Evolutionary conservation across 139 green algal genomes (phyloP).

Genomic region (Eudorina sp.): DNA sequence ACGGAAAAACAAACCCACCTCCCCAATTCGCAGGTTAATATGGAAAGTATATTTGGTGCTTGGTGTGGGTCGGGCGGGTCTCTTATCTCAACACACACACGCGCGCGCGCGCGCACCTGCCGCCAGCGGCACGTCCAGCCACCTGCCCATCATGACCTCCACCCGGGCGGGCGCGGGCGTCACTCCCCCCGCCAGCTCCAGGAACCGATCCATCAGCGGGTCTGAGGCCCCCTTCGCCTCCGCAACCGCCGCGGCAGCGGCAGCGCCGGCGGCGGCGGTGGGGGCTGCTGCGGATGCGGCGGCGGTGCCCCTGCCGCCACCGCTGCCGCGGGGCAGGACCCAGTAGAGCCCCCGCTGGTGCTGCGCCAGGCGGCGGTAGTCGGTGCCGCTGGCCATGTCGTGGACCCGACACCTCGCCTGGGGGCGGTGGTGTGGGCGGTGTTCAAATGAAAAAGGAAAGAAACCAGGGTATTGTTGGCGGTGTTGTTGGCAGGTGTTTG

Average conservation of each 20-base stretch:
- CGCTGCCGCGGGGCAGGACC: slow-evolving; percentile 29
- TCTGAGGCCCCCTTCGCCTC: too few species aligned
- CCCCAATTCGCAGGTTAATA: too few species aligned
- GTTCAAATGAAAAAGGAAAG: not conserved
- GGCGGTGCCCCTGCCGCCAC: slow-evolving; percentile 34
- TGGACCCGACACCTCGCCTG: slow-evolving; percentile 86
- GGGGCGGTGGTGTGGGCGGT: not conserved
- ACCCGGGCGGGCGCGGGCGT: slow-evolving; percentile 49
- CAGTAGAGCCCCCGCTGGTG: slow-evolving; percentile 90
- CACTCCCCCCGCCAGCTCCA: slow-evolving; percentile 54
- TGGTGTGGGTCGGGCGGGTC: too few species aligned
- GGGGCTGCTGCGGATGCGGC: slow-evolving; percentile 38
- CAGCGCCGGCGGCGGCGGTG: too few species aligned
- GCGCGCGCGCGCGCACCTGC: slow-evolving; percentile 67
- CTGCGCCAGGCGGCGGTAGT: slow-evolving; percentile 91
- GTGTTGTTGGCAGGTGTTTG: too few species aligned
- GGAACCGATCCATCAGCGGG: slow-evolving; percentile 69
- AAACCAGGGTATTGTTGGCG: not conserved
- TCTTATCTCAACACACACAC: too few species aligned
- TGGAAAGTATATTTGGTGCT: too few species aligned
- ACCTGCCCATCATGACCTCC: slow-evolving; percentile 87
- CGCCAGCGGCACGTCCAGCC: slow-evolving; percentile 74
- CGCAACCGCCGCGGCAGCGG: too few species aligned
- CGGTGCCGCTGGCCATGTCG: slow-evolving; percentile 88
- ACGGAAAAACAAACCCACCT: too few species aligned